Percentiles rank a stretch among this genome's conserved stretches.
These are phyloP conservation scores for Daldinia eschscholtzii DNA, from an alignment of 2,329 filamentous ascomycete genomes.

Conservation along the genomic window DNA sequence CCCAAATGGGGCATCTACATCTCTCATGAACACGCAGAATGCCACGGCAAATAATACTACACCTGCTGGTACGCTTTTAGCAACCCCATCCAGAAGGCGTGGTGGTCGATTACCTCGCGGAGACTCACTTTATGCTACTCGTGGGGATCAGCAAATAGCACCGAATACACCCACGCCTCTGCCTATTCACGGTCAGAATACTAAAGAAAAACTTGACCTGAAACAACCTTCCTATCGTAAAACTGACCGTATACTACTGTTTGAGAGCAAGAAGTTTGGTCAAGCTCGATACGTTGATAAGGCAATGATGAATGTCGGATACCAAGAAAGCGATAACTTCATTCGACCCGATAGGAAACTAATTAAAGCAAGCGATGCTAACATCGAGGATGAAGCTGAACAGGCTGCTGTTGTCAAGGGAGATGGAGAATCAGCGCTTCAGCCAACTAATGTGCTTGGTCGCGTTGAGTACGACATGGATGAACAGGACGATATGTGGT, in stretches of 20 bases:
- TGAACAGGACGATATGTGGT: conserved; percentile 97
- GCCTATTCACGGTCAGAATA: conserved; percentile 83
- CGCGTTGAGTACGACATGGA: conserved; percentile 99
- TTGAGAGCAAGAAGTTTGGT: conserved; percentile 86
- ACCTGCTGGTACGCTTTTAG: conserved; percentile 45
- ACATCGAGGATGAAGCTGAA: conserved; percentile 71
- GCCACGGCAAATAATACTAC: conserved; percentile 53
- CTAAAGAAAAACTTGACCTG: conserved; percentile 82
- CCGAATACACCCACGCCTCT: conserved; percentile 74
- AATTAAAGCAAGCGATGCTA: conserved; percentile 71
- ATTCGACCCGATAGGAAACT: conserved; percentile 80
- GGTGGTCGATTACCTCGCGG: conserved; percentile 64
- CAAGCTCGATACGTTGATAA: conserved; percentile 94
- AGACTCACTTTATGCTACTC: conserved; percentile 67
- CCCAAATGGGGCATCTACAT: conserved; percentile 57
- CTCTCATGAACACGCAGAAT: conserved; percentile 59
- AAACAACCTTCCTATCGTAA: conserved; percentile 81
- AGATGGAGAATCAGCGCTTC: conserved; percentile 67
- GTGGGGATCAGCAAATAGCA: conserved; percentile 59
- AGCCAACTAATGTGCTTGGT: conserved; percentile 69
- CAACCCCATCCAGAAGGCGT: conserved; percentile 59
- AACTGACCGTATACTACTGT: conserved; percentile 82
- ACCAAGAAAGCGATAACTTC: conserved; percentile 94
- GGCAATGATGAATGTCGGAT: conserved; percentile 94
- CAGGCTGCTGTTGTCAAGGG: conserved; percentile 60